Conservation (phyloP, 2,329 filamentous ascomycete genomes). For the Colletotrichum lindemuthianum region DNA sequence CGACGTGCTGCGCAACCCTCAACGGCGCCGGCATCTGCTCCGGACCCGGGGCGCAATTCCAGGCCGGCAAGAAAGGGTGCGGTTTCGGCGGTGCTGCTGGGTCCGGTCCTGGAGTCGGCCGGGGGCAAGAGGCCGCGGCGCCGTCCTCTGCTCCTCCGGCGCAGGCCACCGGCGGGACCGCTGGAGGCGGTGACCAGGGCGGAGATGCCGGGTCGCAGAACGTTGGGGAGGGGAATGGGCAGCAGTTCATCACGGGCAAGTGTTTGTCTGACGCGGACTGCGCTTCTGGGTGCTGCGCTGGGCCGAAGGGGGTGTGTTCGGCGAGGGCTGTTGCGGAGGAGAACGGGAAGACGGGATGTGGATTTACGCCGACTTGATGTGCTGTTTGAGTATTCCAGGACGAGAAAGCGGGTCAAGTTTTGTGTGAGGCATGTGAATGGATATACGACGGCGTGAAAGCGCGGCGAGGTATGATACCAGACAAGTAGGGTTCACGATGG, state of each 20-base stretch:
- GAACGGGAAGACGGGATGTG: constrained; percentile 25
- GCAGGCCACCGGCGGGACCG: neutral
- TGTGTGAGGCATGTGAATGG: no score
- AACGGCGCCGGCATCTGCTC: constrained; percentile 44
- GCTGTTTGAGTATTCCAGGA: neutral
- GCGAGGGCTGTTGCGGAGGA: constrained; percentile 25
- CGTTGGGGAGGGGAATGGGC: constrained; percentile 39
- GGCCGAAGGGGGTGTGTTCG: constrained; percentile 27
- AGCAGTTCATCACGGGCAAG: constrained; percentile 43
- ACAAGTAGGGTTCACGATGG: no score
- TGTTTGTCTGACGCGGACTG: constrained; percentile 42
- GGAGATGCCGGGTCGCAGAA: constrained; percentile 36
- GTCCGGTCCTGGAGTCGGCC: neutral
- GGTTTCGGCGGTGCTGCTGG: constrained; percentile 40
- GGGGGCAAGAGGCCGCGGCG: neutral
- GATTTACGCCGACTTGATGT: constrained; percentile 9
- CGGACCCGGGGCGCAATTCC: constrained; percentile 39
- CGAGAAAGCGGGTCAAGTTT: no score
- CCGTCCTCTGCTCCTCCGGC: neutral
- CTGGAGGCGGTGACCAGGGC: neutral
- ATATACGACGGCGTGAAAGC: no score
- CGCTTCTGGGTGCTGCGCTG: constrained; percentile 45
- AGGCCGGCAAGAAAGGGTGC: constrained; percentile 44
- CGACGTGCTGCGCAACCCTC: constrained; percentile 39
- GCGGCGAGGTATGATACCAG: no score